Evolutionary conservation across 192 early-diverging fungal species (phyloP).

Genomic region (Umbelopsis ramanniana): DNA sequence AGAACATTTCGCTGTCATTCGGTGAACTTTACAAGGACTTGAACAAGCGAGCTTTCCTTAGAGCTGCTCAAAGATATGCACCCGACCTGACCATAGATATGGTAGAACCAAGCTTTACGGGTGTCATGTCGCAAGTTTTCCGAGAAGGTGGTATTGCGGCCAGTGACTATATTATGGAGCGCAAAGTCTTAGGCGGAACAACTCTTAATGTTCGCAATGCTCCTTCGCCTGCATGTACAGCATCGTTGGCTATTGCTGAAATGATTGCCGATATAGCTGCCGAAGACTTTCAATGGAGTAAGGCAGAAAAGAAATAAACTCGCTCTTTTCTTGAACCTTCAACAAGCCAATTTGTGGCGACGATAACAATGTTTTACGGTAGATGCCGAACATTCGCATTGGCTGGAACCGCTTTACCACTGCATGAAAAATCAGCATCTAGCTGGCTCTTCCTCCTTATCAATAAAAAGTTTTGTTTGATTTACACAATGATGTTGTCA

Average conservation of each 20-base stretch:
- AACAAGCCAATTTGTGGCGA: too few species aligned
- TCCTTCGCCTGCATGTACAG: conserved; percentile 39
- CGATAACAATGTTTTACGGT: background rate
- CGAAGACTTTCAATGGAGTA: conserved; percentile 34
- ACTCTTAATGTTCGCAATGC: conserved; percentile 42
- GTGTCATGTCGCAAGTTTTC: conserved; percentile 43
- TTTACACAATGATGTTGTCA: too few species aligned
- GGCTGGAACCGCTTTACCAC: too few species aligned
- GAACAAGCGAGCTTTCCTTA: conserved; percentile 33
- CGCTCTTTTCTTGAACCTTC: too few species aligned
- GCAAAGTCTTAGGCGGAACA: conserved; percentile 36
- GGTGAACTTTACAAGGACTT: conserved; percentile 40
- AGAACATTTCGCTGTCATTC: conserved; percentile 32
- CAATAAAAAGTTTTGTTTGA: too few species aligned
- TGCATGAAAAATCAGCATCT: too few species aligned
- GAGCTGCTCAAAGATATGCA: conserved; percentile 31
- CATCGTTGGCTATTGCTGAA: conserved; percentile 41
- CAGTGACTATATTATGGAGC: conserved; percentile 38
- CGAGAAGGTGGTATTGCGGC: conserved; percentile 32
- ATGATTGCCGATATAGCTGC: conserved; percentile 34
- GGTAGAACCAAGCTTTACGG: conserved; percentile 40
- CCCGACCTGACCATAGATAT: conserved; percentile 35
- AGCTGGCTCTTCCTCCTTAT: too few species aligned
- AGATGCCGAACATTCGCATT: background rate
- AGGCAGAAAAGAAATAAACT: background rate